Evolutionary conservation across 106 monocot species (phyloP).

Genomic region (Narthecium ossifragum): DNA sequence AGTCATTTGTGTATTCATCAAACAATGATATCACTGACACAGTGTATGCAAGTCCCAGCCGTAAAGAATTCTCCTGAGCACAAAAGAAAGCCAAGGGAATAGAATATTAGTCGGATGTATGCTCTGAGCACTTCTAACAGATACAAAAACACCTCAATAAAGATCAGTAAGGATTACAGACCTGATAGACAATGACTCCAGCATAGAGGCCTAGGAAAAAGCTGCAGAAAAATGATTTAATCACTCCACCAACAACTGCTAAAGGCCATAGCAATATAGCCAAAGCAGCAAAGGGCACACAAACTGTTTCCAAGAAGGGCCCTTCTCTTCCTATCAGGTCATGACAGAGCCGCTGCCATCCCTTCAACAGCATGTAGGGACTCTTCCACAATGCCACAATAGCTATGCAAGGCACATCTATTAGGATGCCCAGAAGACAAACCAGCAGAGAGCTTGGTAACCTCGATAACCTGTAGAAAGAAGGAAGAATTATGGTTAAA

Average conservation of each 20-base stretch:
- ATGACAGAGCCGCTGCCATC: slow-evolving; percentile 59
- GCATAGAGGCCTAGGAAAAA: slow-evolving; percentile 67
- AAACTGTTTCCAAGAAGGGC: slow-evolving; percentile 73
- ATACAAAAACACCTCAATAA: not conserved
- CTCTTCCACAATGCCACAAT: slow-evolving; percentile 63
- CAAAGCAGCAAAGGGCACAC: slow-evolving; percentile 81
- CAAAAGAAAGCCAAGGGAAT: slow-evolving; percentile 5
- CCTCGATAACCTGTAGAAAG: slow-evolving; percentile 37
- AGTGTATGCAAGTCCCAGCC: slow-evolving; percentile 78
- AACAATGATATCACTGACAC: slow-evolving; percentile 65
- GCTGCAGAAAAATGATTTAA: slow-evolving; percentile 56
- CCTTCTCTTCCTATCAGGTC: slow-evolving; percentile 83
- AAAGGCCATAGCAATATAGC: slow-evolving; percentile 83
- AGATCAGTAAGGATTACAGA: slow-evolving; percentile 4
- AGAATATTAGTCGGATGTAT: not conserved
- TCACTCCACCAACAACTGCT: slow-evolving; percentile 54
- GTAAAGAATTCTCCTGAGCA: slow-evolving; percentile 61
- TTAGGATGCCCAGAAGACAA: slow-evolving; percentile 37
- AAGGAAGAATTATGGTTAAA: too few species aligned
- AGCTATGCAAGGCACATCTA: slow-evolving; percentile 55
- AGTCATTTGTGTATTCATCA: slow-evolving; percentile 91
- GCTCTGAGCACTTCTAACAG: not conserved
- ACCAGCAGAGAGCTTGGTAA: slow-evolving; percentile 59
- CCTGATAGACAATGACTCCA: slow-evolving; percentile 64
- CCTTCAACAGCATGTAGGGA: slow-evolving; percentile 81